Evolutionary conservation across 352 stramenopile genomes (phyloP), one percentile per base, ranked within the genome.

Genomic region (Phytophthora litchii): DNA sequence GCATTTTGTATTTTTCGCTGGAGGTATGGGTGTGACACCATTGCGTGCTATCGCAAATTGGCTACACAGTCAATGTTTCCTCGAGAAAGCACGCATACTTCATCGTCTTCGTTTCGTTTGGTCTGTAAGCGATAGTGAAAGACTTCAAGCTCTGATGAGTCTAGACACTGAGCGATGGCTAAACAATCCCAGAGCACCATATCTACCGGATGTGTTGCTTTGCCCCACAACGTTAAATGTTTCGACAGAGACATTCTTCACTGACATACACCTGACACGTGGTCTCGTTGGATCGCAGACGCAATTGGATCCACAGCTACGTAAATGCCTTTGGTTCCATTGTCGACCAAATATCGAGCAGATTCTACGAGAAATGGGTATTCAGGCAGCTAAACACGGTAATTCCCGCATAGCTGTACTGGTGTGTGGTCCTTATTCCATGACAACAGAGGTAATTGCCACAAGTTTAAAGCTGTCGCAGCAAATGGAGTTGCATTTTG

Each of bases 1-100:
- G 8, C 73, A 86, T 46, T 56, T 84, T 10, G 55, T 72, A 5
- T 48, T 86, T 35, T 54, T 86, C 32, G 64, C 60, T 38, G 76
- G 71, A 10, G 73, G 62, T 23, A 76, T 83, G 40, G 76, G 73
- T 2, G 37, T 80, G 21, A 72, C 76, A 0, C 60, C 72, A 0
- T 70, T 83, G 54, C 50, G 67, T 2, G 64, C 62, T 12, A 42
- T 83, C 4, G 44, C 57, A 2, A 86, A 86, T 52, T 59, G 64
- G 20, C 38, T 79, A 0, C 37, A 71, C 54, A 57, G 68, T 25
- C 51, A 70, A 11, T 42, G 51, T 25, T 50, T 55, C 31, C 20
- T 45, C 1, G 21, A 34, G 10, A 62, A 56, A 59, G 41, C 55
- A 7, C 49, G 42, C 9, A 41, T 48, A 7, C 32, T 85, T 27